A percentile compares a stretch with the other conserved stretches of the same genome.
phyloP scores from a whole-genome alignment of 208 protist genomes.

The Sergeia podlipaevii region DNA sequence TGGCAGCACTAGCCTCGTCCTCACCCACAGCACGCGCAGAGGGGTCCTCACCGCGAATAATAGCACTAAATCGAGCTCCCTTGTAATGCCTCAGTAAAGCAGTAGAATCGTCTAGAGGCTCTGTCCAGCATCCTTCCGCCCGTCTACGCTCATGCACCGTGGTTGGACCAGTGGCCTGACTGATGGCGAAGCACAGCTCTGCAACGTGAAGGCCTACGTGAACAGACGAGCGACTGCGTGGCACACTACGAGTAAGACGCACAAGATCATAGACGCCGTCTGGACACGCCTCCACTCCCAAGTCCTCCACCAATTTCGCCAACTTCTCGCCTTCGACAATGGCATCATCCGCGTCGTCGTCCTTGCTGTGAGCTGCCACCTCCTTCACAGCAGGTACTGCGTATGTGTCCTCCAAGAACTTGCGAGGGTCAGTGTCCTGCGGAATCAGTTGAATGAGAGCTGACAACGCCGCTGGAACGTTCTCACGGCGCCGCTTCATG shows the following conservation, averaged over 20 bases:
- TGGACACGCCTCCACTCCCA: slow-evolving; percentile 47
- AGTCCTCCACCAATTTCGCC: slow-evolving; percentile 34
- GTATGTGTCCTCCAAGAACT: slow-evolving; percentile 24
- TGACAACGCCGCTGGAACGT: slow-evolving; percentile 38
- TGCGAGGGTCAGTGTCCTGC: slow-evolving; percentile 31
- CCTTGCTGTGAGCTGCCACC: background rate
- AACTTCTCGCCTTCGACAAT: slow-evolving; percentile 53
- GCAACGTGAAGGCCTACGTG: slow-evolving; percentile 58
- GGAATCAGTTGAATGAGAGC: slow-evolving; percentile 48
- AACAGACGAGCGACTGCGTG: slow-evolving; percentile 70
- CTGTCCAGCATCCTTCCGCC: slow-evolving; percentile 21
- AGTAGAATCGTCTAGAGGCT: slow-evolving; percentile 43
- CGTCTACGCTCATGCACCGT: slow-evolving; percentile 66
- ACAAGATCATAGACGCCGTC: slow-evolving; percentile 52
- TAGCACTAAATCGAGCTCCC: slow-evolving; percentile 49
- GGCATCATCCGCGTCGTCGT: slow-evolving; percentile 10
- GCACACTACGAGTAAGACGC: slow-evolving; percentile 62
- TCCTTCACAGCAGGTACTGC: background rate
- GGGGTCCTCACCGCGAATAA: slow-evolving; percentile 36
- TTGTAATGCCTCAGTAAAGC: slow-evolving; percentile 81
- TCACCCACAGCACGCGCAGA: slow-evolving; percentile 14
- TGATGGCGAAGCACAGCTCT: slow-evolving; percentile 85
- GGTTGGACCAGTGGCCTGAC: slow-evolving; percentile 52
- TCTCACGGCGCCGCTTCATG: slow-evolving; percentile 65
- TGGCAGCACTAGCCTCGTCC: background rate